Evolutionary conservation across 805 yeast genomes (phyloP).

Genomic region (Millerozyma miso): DNA sequence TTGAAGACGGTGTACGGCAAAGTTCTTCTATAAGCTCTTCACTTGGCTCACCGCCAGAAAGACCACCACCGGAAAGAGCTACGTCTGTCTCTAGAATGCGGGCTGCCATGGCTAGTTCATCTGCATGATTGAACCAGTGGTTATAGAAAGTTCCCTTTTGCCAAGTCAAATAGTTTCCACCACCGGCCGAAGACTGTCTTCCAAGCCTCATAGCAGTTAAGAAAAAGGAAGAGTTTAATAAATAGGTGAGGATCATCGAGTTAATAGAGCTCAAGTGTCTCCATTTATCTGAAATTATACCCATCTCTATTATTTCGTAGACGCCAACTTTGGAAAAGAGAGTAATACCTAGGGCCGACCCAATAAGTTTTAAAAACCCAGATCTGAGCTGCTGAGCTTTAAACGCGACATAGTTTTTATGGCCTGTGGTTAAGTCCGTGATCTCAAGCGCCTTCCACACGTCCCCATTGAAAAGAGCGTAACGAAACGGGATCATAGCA

Average conservation of each 20-base stretch:
- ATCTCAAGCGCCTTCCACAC: constrained; percentile 52
- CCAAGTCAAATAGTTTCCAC: constrained; percentile 59
- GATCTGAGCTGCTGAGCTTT: constrained; percentile 26
- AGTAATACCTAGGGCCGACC: constrained; percentile 30
- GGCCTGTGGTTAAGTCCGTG: constrained; percentile 60
- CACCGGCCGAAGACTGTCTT: constrained; percentile 31
- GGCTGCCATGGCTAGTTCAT: constrained; percentile 64
- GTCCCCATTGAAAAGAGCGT: constrained; percentile 55
- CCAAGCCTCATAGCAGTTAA: constrained; percentile 40
- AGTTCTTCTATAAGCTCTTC: constrained; percentile 34
- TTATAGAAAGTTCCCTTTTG: constrained; percentile 59
- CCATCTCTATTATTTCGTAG: constrained; percentile 35
- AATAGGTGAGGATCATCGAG: constrained; percentile 37
- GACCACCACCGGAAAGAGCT: constrained; percentile 45
- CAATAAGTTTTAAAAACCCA: constrained; percentile 28
- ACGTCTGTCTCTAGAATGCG: constrained; percentile 65
- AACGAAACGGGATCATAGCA: constrained; percentile 62
- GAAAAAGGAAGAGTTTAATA: constrained; percentile 38
- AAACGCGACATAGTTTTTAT: constrained; percentile 42
- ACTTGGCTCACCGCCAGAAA: constrained; percentile 33
- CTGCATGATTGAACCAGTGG: constrained; percentile 61
- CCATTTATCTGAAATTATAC: constrained; percentile 34
- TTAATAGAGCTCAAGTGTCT: constrained; percentile 43
- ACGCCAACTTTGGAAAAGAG: constrained; percentile 40
- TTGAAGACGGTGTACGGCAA: constrained; percentile 24